phyloP scores from a whole-genome alignment of 495 filamentous ascomycete genomes.

The Darksidea phi region DNA sequence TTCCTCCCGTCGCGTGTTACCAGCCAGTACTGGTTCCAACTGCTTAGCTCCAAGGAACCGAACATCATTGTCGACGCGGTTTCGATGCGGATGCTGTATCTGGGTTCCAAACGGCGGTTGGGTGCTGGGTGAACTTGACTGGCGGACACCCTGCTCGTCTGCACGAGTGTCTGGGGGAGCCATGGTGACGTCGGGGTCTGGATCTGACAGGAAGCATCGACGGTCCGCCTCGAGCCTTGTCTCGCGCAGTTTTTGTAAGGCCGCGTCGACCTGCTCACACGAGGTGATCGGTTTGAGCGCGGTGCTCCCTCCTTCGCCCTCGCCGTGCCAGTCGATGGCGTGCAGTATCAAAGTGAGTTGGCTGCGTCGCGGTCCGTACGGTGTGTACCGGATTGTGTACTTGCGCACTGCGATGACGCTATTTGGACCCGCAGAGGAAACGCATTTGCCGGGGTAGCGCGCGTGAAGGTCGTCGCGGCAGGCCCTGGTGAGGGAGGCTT shows the following conservation, averaged over 20 bases:
- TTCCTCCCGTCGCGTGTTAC: background rate
- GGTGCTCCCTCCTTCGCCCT: background rate
- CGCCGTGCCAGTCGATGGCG: conserved; percentile 11
- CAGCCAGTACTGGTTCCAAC: background rate
- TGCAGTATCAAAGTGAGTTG: conserved; percentile 14
- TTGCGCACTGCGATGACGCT: conserved; percentile 3
- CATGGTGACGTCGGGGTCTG: background rate
- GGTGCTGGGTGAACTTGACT: background rate
- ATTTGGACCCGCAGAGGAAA: background rate
- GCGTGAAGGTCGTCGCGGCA: conserved; percentile 6
- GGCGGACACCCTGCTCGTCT: background rate
- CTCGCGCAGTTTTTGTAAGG: background rate
- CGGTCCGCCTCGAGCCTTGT: no score
- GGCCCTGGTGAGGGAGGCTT: background rate
- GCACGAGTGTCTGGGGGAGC: background rate
- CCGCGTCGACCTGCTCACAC: background rate
- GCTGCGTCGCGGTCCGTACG: conserved; percentile 10
- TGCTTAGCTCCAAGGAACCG: no score
- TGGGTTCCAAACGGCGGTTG: conserved; percentile 26
- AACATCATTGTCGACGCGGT: no score
- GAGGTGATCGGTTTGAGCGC: background rate
- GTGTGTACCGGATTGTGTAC: conserved; percentile 11
- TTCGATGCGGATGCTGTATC: no score
- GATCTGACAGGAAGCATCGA: no score
- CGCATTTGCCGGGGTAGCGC: conserved; percentile 1